A percentile compares a stretch with the other conserved stretches of the same genome.
phyloP scores from a whole-genome alignment of 768 basidiomycete species.

The Leccinum subgranulosum region DNA sequence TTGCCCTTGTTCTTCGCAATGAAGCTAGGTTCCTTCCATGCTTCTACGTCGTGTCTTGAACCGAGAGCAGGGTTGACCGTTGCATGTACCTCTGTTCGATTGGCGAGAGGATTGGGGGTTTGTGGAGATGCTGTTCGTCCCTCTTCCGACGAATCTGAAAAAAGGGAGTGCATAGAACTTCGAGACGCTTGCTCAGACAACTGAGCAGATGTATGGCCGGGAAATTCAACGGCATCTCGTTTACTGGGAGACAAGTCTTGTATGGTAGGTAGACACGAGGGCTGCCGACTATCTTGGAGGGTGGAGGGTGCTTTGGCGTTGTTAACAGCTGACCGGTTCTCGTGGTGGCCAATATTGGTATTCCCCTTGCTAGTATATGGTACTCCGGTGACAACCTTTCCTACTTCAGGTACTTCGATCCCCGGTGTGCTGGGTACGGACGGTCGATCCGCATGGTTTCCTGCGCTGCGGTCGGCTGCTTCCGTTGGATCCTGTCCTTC shows the following conservation, averaged over 20 bases:
- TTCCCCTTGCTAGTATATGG: background rate
- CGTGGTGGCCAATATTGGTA: background rate
- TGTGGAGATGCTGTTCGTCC: background rate
- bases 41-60: conserved; percentile 23
- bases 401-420: conserved; percentile 11
- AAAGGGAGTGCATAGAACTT: conserved; percentile 25
- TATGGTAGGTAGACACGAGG: background rate
- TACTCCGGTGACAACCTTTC: conserved; percentile 1
- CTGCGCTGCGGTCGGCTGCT: background rate
- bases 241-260: background rate
- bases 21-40: conserved; percentile 34
- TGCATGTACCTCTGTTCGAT: background rate
- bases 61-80: background rate
- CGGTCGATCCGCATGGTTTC: background rate
- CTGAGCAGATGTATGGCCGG: background rate
- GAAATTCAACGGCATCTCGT: background rate
- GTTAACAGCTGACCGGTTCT: conserved; percentile 4
- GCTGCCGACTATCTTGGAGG: background rate
- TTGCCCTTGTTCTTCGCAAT: conserved; percentile 22
- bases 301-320: conserved; percentile 2
- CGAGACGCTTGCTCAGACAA: background rate
- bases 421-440: conserved; percentile 5
- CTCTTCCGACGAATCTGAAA: conserved; percentile 16
- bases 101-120: background rate
- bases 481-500: background rate